Base-by-base conservation (phyloP, 371 early-diverging fungal species). In the Apophysomyces variabilis region DNA sequence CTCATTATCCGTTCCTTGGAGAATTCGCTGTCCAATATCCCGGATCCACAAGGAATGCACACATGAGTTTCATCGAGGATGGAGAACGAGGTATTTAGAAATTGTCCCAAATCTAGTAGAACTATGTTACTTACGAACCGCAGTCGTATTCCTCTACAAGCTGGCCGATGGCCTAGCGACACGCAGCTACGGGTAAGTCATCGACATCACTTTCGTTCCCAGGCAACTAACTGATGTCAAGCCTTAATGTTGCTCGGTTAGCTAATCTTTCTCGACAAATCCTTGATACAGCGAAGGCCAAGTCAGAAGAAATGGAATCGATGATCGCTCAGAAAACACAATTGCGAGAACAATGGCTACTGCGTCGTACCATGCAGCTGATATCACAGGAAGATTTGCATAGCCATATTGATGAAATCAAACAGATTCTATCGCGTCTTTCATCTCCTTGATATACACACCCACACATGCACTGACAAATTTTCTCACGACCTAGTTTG, bases 111-210 rank as follows among this genome's bases (percentile, higher is more conserved):
- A 16, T 39, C 8, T 37, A 45, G 7, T 54, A 6, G 14, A 32
- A 43, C 14, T 5, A 58, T 62, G 38, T 57, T 66, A 62, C 6
- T n/a, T 64, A 63, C 54, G 75, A 59, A 44, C 75, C 38, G 35
- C 54, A 6, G 82, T 97, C 39, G 86, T 93, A 5, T 98, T 97
- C 78, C 74, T 95, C 69, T 97, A 96, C 79, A 94, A 93, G 71
- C 76, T 97, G 7, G 87, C 81, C 0, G 77, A 83, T 4, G 98
- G 99, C 0, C 82, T 93, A 0, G 92, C 93, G 0, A 61, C 75
- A 13, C 79, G 85, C 60, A 92, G 92, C 47, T 95, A 91, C 67
- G 96, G 91, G 89, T 90, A 83, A 66, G 77, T 35, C 12, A 36
- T 26, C 14, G 32, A 32, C 58, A 35, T 54, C 16, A 32, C 45